phyloP scores from a whole-genome alignment of 331 rosid species.

The Dryas integrifolia region DNA sequence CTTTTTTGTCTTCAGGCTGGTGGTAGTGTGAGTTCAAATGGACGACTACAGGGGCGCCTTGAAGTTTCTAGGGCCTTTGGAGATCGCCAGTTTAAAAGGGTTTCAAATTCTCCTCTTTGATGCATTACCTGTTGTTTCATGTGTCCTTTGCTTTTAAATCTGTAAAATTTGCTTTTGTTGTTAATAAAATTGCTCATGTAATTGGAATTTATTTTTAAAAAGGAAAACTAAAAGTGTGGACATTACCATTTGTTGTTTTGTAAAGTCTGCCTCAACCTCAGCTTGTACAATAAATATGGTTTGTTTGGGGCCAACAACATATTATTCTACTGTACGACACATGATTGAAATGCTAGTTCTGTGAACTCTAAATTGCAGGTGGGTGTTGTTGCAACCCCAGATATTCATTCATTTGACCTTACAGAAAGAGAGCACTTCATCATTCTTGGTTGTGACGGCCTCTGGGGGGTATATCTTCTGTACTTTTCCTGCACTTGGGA shows the following conservation, averaged over 20 bases:
- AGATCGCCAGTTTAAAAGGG: constrained; percentile 88
- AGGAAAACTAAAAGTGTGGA: neutral
- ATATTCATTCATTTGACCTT: constrained; percentile 73
- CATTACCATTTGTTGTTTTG: neutral
- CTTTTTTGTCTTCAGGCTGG: constrained; percentile 59
- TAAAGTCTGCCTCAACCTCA: neutral
- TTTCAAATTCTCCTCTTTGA: constrained; percentile 14
- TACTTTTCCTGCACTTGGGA: neutral
- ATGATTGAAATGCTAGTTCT: constrained; percentile 7
- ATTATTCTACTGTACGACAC: neutral
- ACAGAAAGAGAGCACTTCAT: constrained; percentile 77
- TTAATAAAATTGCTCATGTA: neutral
- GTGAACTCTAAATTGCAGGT: constrained; percentile 52
- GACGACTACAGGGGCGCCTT: constrained; percentile 83
- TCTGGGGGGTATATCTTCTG: constrained; percentile 74
- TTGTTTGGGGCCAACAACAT: neutral
- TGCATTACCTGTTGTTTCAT: neutral
- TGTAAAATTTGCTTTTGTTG: neutral
- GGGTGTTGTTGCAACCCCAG: constrained; percentile 84
- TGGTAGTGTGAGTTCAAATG: constrained; percentile 78
- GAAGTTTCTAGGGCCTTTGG: constrained; percentile 90
- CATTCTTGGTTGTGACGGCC: constrained; percentile 93
- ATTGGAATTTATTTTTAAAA: neutral
- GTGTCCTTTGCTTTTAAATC: neutral
- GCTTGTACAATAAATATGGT: too few species aligned